phyloP scores from a whole-genome alignment of 2,329 filamentous ascomycete species.

The Ceratocystis lukuohia region DNA sequence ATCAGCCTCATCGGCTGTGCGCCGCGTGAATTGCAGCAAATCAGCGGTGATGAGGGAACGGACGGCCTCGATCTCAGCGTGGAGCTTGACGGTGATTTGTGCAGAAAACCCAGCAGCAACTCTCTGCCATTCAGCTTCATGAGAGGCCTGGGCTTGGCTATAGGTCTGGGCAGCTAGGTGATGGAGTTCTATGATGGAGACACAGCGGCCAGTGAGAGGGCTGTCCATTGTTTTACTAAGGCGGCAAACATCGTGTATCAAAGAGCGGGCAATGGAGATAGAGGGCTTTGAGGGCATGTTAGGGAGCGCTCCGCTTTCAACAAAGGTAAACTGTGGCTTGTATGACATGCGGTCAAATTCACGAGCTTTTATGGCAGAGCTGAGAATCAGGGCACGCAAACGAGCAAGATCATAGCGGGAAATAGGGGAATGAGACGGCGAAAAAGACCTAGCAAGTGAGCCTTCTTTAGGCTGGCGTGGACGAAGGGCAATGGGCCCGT shows the following conservation, averaged over 20 bases:
- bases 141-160: constrained; percentile 34
- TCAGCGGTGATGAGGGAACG: constrained; percentile 38
- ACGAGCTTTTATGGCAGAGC: constrained; percentile 78
- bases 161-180: constrained; percentile 41
- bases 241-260: constrained; percentile 34
- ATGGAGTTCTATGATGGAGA: constrained; percentile 35
- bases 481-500: constrained; percentile 20
- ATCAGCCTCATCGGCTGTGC: constrained; percentile 65
- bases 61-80: constrained; percentile 34
- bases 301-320: constrained; percentile 21
- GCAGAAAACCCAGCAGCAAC: constrained; percentile 46
- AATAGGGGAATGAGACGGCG: constrained; percentile 27
- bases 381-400: constrained; percentile 62
- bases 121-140: constrained; percentile 42
- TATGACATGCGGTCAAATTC: constrained; percentile 59
- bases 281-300: constrained; percentile 5
- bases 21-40: constrained; percentile 47
- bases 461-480: constrained; percentile 14
- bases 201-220: constrained; percentile 25
- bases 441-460: not conserved
- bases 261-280: constrained; percentile 19
- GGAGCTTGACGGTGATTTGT: constrained; percentile 42
- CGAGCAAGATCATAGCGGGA: constrained; percentile 65
- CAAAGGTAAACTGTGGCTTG: constrained; percentile 30
- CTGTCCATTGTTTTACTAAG: constrained; percentile 27